A percentile compares a stretch with the other conserved stretches of the same genome.
These are phyloP conservation scores for Xylaria sp. DNA, from an alignment of 2,329 filamentous ascomycete genomes.

Conservation along the genomic window DNA sequence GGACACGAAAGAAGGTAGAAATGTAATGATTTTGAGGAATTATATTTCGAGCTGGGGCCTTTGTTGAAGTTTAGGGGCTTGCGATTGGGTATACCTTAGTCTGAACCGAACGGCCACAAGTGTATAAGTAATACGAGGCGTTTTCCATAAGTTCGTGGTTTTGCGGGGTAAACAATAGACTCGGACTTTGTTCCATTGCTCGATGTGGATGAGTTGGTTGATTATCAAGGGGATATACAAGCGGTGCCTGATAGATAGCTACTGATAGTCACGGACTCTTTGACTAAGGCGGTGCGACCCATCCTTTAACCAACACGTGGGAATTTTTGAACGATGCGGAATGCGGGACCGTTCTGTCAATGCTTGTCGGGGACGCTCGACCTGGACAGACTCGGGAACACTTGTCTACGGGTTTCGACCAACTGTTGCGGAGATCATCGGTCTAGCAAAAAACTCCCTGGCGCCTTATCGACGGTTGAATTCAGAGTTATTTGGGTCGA, in stretches of 20 bases:
- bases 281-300: not conserved
- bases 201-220: slow-evolving; percentile 30
- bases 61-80: not conserved
- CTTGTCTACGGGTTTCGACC: slow-evolving; percentile 16
- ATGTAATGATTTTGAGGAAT: not conserved
- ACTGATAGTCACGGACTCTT: not conserved
- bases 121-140: too few species aligned
- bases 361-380: not conserved
- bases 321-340: not conserved
- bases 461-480: not conserved
- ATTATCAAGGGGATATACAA: slow-evolving; percentile 15
- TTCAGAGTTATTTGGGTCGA: not conserved
- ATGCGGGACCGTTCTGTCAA: not conserved
- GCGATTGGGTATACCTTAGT: not conserved
- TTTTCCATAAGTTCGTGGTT: not conserved
- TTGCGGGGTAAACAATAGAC: slow-evolving; percentile 6
- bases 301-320: not conserved
- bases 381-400: slow-evolving; percentile 16
- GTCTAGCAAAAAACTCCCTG: not conserved
- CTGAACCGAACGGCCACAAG: not conserved
- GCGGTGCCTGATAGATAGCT: too few species aligned
- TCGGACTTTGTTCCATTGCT: not conserved
- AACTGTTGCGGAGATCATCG: not conserved
- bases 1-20: slow-evolving; percentile 13
- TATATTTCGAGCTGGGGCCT: not conserved